phyloP scores from a whole-genome alignment of 2,329 filamentous ascomycete genomes.

The Ceratocystis colombiana region DNA sequence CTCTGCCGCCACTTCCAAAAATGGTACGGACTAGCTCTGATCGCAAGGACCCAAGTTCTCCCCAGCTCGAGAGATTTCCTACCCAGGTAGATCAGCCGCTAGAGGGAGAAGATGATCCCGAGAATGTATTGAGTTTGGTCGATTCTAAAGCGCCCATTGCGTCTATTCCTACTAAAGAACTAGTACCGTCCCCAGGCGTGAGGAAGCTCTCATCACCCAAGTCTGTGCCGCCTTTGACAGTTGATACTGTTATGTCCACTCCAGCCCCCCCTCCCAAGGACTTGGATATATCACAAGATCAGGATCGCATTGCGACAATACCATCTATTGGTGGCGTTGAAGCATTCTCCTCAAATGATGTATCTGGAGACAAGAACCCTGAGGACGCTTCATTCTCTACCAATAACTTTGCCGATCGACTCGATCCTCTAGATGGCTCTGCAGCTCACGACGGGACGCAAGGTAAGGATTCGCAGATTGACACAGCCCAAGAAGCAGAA shows the following conservation, averaged over 20 bases:
- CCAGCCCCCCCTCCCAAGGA: background rate
- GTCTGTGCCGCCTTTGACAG: background rate
- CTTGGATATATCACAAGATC: background rate
- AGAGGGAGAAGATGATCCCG: slow-evolving; percentile 2
- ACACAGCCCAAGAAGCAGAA: background rate
- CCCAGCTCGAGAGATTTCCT: background rate
- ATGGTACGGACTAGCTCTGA: background rate
- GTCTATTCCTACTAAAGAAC: background rate
- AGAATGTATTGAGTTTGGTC: slow-evolving; percentile 9
- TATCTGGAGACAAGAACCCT: background rate
- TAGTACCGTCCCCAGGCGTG: background rate
- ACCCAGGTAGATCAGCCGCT: background rate
- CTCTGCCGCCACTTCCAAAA: slow-evolving; percentile 16
- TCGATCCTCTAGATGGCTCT: background rate
- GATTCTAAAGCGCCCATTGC: background rate
- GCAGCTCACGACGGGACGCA: background rate
- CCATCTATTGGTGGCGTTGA: background rate
- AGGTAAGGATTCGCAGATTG: background rate
- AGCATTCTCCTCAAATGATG: background rate
- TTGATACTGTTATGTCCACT: background rate
- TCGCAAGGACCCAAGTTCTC: background rate
- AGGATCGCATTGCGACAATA: background rate
- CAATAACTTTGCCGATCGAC: background rate
- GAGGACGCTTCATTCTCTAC: background rate
- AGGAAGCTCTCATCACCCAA: background rate